Percentiles rank a stretch among this genome's conserved stretches.
Conservation (phyloP, 305 asterid species). For the Euphrasia arctica region DNA sequence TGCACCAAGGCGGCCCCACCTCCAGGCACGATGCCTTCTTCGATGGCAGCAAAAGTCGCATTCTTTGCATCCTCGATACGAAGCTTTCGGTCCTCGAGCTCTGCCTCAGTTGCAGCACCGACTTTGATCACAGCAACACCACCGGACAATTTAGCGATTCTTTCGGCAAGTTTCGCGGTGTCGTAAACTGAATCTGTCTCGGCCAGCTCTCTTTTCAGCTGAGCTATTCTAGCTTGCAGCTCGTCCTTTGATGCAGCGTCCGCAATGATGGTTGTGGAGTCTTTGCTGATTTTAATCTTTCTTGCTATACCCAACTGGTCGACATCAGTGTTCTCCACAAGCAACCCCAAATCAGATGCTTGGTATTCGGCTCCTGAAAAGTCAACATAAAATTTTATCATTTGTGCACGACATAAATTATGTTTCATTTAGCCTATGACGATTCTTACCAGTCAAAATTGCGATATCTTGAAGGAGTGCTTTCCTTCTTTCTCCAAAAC, state of each 20-base stretch:
- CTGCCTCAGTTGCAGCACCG: slow-evolving; percentile 95
- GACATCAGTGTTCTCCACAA: slow-evolving; percentile 70
- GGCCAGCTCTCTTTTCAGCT: slow-evolving; percentile 72
- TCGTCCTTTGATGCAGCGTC: slow-evolving; percentile 99
- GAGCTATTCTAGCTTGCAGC: slow-evolving; percentile 88
- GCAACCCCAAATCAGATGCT: slow-evolving; percentile 82
- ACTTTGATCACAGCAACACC: slow-evolving; percentile 95
- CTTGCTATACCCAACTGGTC: slow-evolving; percentile 90
- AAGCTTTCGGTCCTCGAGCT: slow-evolving; percentile 92
- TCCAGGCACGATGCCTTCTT: slow-evolving; percentile 99
- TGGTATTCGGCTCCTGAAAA: slow-evolving; percentile 90
- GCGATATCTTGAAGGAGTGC: slow-evolving; percentile 91
- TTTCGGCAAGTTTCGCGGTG: slow-evolving; percentile 88
- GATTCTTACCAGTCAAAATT: slow-evolving; percentile 58
- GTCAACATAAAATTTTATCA: not conserved
- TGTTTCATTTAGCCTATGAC: not conserved
- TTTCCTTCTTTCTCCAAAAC: slow-evolving; percentile 89
- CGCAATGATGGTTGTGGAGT: slow-evolving; percentile 84
- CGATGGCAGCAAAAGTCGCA: slow-evolving; percentile 98
- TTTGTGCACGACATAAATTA: too few relatives aligned
- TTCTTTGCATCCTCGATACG: slow-evolving; percentile 98
- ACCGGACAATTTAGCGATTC: slow-evolving; percentile 92
- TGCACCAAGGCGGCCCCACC: slow-evolving; percentile 98
- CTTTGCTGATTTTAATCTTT: slow-evolving; percentile 74
- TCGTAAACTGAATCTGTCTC: slow-evolving; percentile 90